phyloP scores from a whole-genome alignment of 1,139 yeast species.

The Trichomonascaceae sp. region DNA sequence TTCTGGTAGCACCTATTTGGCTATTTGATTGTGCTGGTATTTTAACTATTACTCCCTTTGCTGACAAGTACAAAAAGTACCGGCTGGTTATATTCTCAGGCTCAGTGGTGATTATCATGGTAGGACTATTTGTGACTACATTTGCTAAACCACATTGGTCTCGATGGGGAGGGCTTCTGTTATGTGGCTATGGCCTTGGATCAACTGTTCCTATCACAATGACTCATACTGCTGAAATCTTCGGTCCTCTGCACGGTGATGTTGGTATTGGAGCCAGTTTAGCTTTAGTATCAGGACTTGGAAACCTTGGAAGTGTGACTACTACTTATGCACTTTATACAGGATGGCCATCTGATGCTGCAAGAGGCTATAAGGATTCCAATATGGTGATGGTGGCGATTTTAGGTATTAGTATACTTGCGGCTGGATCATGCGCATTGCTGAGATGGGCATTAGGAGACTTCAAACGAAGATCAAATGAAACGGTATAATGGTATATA shows the following conservation, averaged over 20 bases:
- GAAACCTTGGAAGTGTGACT: slow-evolving; percentile 78
- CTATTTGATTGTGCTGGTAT: slow-evolving; percentile 78
- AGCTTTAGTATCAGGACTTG: slow-evolving; percentile 79
- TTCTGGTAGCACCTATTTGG: slow-evolving; percentile 87
- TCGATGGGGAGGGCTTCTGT: slow-evolving; percentile 70
- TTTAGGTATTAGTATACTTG: slow-evolving; percentile 62
- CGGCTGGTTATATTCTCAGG: slow-evolving; percentile 58
- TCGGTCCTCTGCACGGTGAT: slow-evolving; percentile 67
- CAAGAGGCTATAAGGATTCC: slow-evolving; percentile 56
- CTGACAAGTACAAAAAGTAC: slow-evolving; percentile 56
- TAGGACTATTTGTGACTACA: slow-evolving; percentile 71
- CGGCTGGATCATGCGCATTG: slow-evolving; percentile 33
- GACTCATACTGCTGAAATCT: slow-evolving; percentile 82
- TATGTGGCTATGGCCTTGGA: slow-evolving; percentile 82
- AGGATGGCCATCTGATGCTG: slow-evolving; percentile 80
- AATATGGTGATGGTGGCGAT: slow-evolving; percentile 82
- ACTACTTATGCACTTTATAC: slow-evolving; percentile 79
- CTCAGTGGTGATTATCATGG: slow-evolving; percentile 61
- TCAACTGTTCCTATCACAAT: slow-evolving; percentile 87
- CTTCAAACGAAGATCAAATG: slow-evolving; percentile 11
- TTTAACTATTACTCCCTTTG: slow-evolving; percentile 67
- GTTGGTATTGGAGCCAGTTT: slow-evolving; percentile 79
- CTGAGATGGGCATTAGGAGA: slow-evolving; percentile 27
- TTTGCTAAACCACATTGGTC: slow-evolving; percentile 71
- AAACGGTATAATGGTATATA: neutral